Conservation (phyloP, 768 basidiomycete species). For the Cubamyces lactineus region DNA sequence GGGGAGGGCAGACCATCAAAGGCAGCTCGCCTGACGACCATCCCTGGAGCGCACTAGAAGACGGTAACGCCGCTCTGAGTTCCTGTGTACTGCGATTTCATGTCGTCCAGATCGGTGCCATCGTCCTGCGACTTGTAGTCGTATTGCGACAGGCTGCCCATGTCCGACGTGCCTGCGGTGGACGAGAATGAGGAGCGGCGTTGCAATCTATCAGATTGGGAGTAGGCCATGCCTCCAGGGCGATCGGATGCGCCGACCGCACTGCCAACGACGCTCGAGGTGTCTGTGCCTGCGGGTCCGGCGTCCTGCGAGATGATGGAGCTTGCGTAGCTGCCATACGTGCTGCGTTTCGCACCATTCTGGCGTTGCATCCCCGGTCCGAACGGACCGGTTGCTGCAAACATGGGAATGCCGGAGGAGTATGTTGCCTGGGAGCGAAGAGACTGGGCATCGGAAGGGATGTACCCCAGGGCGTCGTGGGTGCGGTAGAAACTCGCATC, state of each 20-base stretch:
- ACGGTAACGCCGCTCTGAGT: constrained; percentile 87
- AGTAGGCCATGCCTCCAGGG: constrained; percentile 68
- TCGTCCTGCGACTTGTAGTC: constrained; percentile 94
- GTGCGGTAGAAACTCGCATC: constrained; percentile 95
- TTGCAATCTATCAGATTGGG: constrained; percentile 88
- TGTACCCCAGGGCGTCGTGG: constrained; percentile 91
- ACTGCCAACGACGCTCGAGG: constrained; percentile 62
- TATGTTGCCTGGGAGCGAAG: constrained; percentile 96
- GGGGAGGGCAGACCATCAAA: constrained; percentile 17
- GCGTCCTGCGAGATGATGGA: constrained; percentile 94
- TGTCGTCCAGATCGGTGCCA: constrained; percentile 75
- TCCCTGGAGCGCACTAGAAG: constrained; percentile 51
- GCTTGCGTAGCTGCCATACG: constrained; percentile 81
- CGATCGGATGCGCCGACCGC: constrained; percentile 50
- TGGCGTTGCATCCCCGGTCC: constrained; percentile 68
- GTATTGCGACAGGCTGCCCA: constrained; percentile 75
- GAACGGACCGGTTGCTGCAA: constrained; percentile 69
- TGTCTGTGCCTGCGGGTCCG: constrained; percentile 62
- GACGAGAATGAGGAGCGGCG: constrained; percentile 79
- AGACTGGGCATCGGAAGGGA: constrained; percentile 94
- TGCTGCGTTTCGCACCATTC: constrained; percentile 70
- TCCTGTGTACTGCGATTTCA: constrained; percentile 87
- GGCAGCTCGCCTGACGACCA: constrained; percentile 23
- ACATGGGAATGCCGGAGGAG: constrained; percentile 89
- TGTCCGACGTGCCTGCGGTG: constrained; percentile 73